Evolutionary conservation across 306 rosid species (phyloP).

Genomic region (Abrus precatorius): DNA sequence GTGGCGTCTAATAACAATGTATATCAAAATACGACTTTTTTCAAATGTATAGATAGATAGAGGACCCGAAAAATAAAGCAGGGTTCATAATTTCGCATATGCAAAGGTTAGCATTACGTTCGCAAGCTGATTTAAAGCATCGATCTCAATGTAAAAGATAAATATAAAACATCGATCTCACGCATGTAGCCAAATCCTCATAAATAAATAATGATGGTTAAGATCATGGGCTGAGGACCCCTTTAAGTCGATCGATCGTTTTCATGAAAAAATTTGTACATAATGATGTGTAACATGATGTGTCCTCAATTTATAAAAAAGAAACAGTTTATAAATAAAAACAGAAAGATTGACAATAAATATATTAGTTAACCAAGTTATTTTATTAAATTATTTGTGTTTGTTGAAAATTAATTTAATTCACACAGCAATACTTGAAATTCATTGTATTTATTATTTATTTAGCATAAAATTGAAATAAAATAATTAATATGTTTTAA

Average conservation of each 20-base stretch:
- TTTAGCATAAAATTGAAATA: too few species aligned
- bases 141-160: not conserved
- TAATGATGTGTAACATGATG: slow-evolving; percentile 7
- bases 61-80: slow-evolving; percentile 7
- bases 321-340: too few species aligned
- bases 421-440: too few species aligned
- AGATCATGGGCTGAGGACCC: slow-evolving; percentile 32
- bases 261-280: not conserved
- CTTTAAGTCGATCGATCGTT: slow-evolving; percentile 36
- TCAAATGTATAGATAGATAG: not conserved
- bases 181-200: slow-evolving; percentile 8
- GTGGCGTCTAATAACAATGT: slow-evolving; percentile 11
- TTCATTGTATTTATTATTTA: too few species aligned
- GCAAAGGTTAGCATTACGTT: slow-evolving; percentile 19
- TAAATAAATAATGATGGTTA: slow-evolving; percentile 24
- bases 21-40: not conserved
- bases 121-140: slow-evolving; percentile 31
- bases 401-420: too few species aligned
- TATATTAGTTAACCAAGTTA: too few species aligned
- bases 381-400: too few species aligned
- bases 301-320: not conserved
- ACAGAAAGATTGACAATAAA: too few species aligned
- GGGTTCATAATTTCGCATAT: slow-evolving; percentile 9
- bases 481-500: too few species aligned
- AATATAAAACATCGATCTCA: not conserved